These are phyloP conservation scores for Arabidopsis hybrid DNA, from an alignment of 441 rosid genomes.

Conservation along the genomic window DNA sequence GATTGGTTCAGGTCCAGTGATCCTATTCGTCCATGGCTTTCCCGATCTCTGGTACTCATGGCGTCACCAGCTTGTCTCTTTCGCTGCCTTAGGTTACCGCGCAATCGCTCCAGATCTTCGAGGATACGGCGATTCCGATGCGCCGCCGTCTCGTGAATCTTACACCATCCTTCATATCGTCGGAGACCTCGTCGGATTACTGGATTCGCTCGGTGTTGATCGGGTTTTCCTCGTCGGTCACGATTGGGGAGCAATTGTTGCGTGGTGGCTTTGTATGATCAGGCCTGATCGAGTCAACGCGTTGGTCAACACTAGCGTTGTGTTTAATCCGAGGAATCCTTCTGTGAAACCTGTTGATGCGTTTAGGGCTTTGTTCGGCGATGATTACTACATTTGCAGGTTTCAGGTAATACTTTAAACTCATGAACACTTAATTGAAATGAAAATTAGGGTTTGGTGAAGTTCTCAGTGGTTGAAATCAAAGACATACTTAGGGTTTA, in stretches of 20 bases:
- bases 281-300: slow-evolving; percentile 68
- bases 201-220: slow-evolving; percentile 53
- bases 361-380: slow-evolving; percentile 56
- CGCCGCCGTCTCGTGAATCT: slow-evolving; percentile 49
- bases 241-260: slow-evolving; percentile 70
- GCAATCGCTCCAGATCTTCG: slow-evolving; percentile 80
- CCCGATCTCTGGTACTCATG: slow-evolving; percentile 81
- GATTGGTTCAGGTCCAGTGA: slow-evolving; percentile 56
- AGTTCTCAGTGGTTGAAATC: not conserved
- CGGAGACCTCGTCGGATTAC: slow-evolving; percentile 67
- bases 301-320: slow-evolving; percentile 62
- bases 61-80: slow-evolving; percentile 70
- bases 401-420: slow-evolving; percentile 53
- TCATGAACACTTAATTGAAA: not conserved
- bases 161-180: slow-evolving; percentile 62
- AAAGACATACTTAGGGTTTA: not conserved
- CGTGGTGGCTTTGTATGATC: slow-evolving; percentile 65
- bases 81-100: slow-evolving; percentile 63
- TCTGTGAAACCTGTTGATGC: slow-evolving; percentile 51
- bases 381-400: slow-evolving; percentile 67
- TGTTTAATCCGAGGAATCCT: slow-evolving; percentile 56
- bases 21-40: slow-evolving; percentile 76
- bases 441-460: not conserved
- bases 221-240: slow-evolving; percentile 69
- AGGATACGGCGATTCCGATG: slow-evolving; percentile 70